A percentile compares a stretch with the other conserved stretches of the same genome.
These are phyloP conservation scores for Aspergillus aculeatinus DNA, from an alignment of 2,329 filamentous ascomycete genomes.

Conservation along the genomic window DNA sequence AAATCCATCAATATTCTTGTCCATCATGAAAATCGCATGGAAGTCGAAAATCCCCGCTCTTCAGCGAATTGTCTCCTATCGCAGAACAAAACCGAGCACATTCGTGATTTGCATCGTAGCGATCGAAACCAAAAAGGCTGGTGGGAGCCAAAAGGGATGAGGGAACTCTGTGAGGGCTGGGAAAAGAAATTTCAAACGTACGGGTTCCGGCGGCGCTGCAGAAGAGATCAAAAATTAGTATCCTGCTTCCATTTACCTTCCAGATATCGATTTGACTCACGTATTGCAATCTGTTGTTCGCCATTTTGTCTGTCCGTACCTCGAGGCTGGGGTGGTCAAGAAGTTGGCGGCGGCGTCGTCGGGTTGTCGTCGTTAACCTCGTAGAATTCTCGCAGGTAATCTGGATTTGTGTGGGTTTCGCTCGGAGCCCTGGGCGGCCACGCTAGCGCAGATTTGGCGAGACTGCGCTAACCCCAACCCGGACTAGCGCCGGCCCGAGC, in stretches of 20 bases:
- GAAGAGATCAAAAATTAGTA: conserved; percentile 29
- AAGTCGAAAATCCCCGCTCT: not conserved
- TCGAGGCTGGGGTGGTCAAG: conserved; percentile 41
- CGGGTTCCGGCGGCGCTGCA: conserved; percentile 74
- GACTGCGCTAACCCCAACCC: conserved; percentile 28
- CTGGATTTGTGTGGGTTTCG: conserved; percentile 48
- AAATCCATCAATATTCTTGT: conserved; percentile 33
- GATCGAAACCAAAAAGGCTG: conserved; percentile 17
- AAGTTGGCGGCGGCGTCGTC: conserved; percentile 41
- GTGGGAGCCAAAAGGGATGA: conserved; percentile 13
- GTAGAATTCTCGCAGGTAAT: conserved; percentile 41
- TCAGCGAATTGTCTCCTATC: not conserved
- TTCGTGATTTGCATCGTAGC: conserved; percentile 18
- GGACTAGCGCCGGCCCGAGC: conserved; percentile 24
- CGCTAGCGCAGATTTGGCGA: conserved; percentile 42
- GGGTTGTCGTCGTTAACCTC: conserved; percentile 43
- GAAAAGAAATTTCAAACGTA: conserved; percentile 53
- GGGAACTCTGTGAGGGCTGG: conserved; percentile 15
- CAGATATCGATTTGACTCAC: conserved; percentile 33
- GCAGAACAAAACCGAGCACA: not conserved
- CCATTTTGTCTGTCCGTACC: conserved; percentile 52
- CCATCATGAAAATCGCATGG: not conserved
- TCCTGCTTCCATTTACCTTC: conserved; percentile 4
- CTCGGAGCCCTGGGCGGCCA: conserved; percentile 40
- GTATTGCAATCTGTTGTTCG: conserved; percentile 54